These are phyloP conservation scores for Penicillium odoratum DNA, from an alignment of 495 filamentous ascomycete genomes.

Conservation along the genomic window DNA sequence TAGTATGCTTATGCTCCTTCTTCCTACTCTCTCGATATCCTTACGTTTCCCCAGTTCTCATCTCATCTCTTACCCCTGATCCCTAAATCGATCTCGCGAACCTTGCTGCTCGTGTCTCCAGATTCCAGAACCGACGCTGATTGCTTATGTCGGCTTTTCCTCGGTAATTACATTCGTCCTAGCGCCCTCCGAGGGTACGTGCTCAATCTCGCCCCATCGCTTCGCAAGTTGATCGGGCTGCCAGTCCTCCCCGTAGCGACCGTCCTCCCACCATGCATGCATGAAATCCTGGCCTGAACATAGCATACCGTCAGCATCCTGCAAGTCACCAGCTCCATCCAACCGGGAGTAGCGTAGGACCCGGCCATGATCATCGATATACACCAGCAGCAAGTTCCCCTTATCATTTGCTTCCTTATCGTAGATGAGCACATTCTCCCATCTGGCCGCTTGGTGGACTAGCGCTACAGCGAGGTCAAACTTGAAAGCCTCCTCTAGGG, in stretches of 20 bases:
- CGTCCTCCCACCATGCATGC: not conserved
- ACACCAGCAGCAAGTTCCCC: not conserved
- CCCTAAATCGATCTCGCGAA: too few relatives aligned
- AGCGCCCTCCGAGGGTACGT: too few relatives aligned
- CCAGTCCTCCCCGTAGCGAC: not conserved
- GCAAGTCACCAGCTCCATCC: not conserved
- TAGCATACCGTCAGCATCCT: not conserved
- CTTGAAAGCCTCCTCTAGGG: not conserved
- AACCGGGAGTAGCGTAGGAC: conserved; percentile 1
- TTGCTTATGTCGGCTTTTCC: not conserved
- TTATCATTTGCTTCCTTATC: not conserved
- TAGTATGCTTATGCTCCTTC: too few relatives aligned
- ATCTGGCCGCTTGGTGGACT: not conserved
- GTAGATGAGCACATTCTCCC: not conserved
- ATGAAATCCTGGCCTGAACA: not conserved
- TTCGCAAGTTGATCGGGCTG: not conserved
- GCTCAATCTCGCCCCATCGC: not conserved
- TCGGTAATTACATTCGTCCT: too few relatives aligned
- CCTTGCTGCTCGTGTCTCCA: too few relatives aligned
- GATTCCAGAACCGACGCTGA: too few relatives aligned
- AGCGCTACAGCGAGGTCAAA: not conserved
- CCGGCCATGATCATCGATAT: not conserved
- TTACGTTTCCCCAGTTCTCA: too few relatives aligned
- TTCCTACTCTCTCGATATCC: too few relatives aligned
- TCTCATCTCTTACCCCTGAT: too few relatives aligned